Percentiles rank a stretch among this genome's conserved stretches.
phyloP scores from a whole-genome alignment of 2,329 filamentous ascomycete genomes.

The Trichoderma arundinaceum region DNA sequence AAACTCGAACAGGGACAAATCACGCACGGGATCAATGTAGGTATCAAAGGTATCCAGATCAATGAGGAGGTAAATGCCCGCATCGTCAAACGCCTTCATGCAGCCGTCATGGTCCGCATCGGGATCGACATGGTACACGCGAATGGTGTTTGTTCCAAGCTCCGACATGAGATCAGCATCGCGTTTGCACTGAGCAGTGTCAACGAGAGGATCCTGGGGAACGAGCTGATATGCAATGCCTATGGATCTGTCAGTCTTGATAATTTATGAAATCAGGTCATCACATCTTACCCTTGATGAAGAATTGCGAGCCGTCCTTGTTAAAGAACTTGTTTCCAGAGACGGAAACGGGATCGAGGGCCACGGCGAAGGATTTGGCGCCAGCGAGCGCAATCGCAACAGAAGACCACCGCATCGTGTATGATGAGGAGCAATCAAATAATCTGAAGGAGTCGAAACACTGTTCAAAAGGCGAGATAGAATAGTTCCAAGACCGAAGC shows the following conservation, averaged over 20 bases:
- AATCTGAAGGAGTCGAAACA: neutral
- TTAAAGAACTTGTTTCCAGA: constrained; percentile 87
- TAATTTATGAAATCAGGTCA: too few species aligned
- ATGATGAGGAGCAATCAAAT: neutral
- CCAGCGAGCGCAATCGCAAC: constrained; percentile 45
- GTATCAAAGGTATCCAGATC: constrained; percentile 79
- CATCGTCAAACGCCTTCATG: constrained; percentile 79
- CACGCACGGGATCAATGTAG: constrained; percentile 66
- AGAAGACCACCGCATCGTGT: constrained; percentile 48
- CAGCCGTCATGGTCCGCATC: constrained; percentile 73
- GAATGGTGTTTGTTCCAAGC: constrained; percentile 81
- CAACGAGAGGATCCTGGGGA: constrained; percentile 73
- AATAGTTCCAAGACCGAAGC: neutral
- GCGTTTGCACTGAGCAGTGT: constrained; percentile 75
- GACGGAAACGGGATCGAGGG: constrained; percentile 56
- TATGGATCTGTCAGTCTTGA: constrained; percentile 41
- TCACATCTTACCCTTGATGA: constrained; percentile 69
- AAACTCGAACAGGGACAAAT: neutral
- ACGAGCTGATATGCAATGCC: constrained; percentile 74
- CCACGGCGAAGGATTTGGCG: constrained; percentile 43
- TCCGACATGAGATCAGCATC: constrained; percentile 80
- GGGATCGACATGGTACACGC: constrained; percentile 86
- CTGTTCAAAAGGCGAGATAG: constrained; percentile 3
- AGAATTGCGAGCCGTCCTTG: constrained; percentile 80
- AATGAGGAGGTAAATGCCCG: constrained; percentile 82